Conservation (phyloP, 192 early-diverging fungal species). For the Geranomyces variabilis region DNA sequence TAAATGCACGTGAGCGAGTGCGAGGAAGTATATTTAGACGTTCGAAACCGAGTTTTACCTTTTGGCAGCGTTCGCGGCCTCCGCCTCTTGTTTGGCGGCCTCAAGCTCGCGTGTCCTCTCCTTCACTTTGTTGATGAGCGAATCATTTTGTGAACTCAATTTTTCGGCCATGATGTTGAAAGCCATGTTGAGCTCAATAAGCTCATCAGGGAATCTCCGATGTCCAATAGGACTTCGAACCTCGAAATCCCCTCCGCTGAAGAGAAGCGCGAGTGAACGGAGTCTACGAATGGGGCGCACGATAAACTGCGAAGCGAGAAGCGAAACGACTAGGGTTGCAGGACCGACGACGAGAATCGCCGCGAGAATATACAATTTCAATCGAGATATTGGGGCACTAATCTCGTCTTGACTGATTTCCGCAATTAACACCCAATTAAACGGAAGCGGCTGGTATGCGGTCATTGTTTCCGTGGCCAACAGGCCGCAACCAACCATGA, state of each 20-base stretch:
- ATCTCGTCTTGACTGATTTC: slow-evolving; percentile 11
- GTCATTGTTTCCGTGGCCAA: background rate
- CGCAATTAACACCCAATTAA: slow-evolving; percentile 12
- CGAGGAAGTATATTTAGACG: too few relatives aligned
- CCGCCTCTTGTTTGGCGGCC: slow-evolving; percentile 27
- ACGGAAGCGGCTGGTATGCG: slow-evolving; percentile 6
- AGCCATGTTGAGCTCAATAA: slow-evolving; percentile 22
- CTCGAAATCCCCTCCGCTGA: slow-evolving; percentile 13
- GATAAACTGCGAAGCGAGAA: slow-evolving; percentile 3
- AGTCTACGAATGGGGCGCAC: slow-evolving; percentile 22
- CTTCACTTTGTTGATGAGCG: slow-evolving; percentile 23
- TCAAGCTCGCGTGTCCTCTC: slow-evolving; percentile 31
- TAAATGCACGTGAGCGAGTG: background rate
- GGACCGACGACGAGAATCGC: slow-evolving; percentile 12
- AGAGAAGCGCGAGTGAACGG: background rate
- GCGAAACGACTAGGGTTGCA: slow-evolving; percentile 5
- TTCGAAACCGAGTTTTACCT: slow-evolving; percentile 3
- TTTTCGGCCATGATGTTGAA: slow-evolving; percentile 33
- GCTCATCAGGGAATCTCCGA: slow-evolving; percentile 23
- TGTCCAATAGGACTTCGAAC: background rate
- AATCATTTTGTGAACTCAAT: slow-evolving; percentile 20
- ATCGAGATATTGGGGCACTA: slow-evolving; percentile 6
- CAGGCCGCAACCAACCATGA: background rate
- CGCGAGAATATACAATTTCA: slow-evolving; percentile 3
- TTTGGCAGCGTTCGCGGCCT: slow-evolving; percentile 33